Evolutionary conservation across 2,329 filamentous ascomycete genomes (phyloP).

Genomic region (Neopestalotiopsis clavispora): DNA sequence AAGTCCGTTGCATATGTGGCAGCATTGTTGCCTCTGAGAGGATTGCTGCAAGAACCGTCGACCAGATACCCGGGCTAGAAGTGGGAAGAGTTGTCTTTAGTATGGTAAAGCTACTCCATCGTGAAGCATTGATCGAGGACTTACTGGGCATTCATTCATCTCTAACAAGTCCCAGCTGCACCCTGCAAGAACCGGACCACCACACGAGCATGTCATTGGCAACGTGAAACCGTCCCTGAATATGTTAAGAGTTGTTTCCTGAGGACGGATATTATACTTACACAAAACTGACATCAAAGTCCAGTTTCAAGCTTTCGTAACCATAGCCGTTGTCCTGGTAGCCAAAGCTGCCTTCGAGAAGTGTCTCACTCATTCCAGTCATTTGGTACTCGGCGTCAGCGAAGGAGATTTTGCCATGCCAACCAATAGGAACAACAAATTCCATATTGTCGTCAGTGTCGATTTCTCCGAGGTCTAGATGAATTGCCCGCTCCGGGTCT

Average conservation of each 20-base stretch:
- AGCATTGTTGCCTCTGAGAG: not conserved
- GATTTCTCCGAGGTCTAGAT: not conserved
- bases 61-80: not conserved
- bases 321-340: not conserved
- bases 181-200: not conserved
- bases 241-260: not conserved
- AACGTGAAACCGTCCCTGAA: constrained; percentile 2
- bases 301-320: not conserved
- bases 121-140: not conserved
- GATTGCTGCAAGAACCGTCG: constrained; percentile 5
- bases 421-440: not conserved
- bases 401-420: constrained; percentile 6
- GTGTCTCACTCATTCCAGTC: constrained; percentile 1
- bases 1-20: not conserved
- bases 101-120: not conserved
- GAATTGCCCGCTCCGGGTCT: not conserved
- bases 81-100: not conserved
- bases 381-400: not conserved
- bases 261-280: not conserved
- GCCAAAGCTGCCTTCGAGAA: constrained; percentile 8
- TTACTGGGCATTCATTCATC: constrained; percentile 3
- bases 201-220: constrained; percentile 8
- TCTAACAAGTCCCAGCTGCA: constrained; percentile 10
- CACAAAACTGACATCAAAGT: constrained; percentile 12
- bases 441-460: not conserved